phyloP scores from a whole-genome alignment of 352 stramenopile genomes.

The Peronospora belbahrii region DNA sequence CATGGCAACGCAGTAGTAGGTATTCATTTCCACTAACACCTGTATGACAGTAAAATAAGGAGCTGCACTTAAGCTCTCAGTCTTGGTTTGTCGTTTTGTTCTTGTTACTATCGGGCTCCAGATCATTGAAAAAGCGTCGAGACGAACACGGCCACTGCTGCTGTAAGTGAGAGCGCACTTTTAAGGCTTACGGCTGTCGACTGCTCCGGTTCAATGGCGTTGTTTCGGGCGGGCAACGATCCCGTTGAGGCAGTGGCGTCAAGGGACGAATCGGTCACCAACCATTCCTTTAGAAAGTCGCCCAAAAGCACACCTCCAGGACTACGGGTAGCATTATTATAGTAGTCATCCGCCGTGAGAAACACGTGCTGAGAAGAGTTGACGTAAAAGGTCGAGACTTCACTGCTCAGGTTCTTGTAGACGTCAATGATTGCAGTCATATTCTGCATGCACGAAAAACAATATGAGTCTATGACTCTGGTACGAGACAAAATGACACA shows the following conservation, averaged over 20 bases:
- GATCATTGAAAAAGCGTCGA: constrained; percentile 19
- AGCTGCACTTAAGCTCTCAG: constrained; percentile 8
- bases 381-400: constrained; percentile 47
- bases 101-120: constrained; percentile 10
- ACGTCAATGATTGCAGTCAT: constrained; percentile 44
- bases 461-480: too few relatives aligned
- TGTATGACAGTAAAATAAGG: too few relatives aligned
- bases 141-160: constrained; percentile 8
- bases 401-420: constrained; percentile 39
- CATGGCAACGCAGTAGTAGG: constrained; percentile 1
- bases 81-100: constrained; percentile 5
- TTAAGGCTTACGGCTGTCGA: constrained; percentile 14
- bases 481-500: too few relatives aligned
- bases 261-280: constrained; percentile 31
- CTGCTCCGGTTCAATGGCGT: constrained; percentile 2
- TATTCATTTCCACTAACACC: constrained; percentile 15
- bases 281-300: constrained; percentile 32
- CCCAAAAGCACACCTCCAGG: constrained; percentile 25
- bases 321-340: constrained; percentile 39
- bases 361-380: constrained; percentile 44
- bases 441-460: constrained; percentile 17
- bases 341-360: constrained; percentile 38
- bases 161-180: constrained; percentile 10
- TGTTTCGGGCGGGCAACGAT: constrained; percentile 7
- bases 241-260: constrained; percentile 18